Evolutionary conservation across 148 eudicot genomes (phyloP).

Genomic region (Cornus florida): DNA sequence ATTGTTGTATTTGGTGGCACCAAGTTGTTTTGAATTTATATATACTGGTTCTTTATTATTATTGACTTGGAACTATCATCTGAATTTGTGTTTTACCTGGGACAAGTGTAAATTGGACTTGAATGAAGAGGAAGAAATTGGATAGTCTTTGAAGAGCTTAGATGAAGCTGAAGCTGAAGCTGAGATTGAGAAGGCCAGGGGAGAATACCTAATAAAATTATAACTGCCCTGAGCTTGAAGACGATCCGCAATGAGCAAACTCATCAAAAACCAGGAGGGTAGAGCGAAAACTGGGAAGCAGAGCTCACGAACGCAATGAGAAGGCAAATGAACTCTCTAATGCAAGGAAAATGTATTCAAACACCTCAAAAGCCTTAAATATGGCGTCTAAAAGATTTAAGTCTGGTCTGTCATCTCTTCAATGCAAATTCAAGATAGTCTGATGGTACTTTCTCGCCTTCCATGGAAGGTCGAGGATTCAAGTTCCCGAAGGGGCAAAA

Average conservation of each 20-base stretch:
- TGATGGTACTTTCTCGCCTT: too few species aligned
- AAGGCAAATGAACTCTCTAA: slow-evolving; percentile 30
- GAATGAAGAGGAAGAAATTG: slow-evolving; percentile 29
- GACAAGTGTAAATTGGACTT: too few species aligned
- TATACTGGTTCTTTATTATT: background rate
- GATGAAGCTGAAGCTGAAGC: slow-evolving; percentile 55
- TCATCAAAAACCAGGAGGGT: slow-evolving; percentile 38
- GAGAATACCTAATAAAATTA: too few species aligned
- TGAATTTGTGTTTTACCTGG: too few species aligned
- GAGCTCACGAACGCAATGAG: slow-evolving; percentile 28
- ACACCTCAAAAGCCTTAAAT: background rate
- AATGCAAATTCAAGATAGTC: background rate
- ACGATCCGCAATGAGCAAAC: slow-evolving; percentile 33
- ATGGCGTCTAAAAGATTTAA: background rate
- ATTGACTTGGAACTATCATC: background rate
- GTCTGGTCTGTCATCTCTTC: background rate
- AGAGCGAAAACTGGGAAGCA: slow-evolving; percentile 36
- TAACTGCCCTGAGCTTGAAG: too few species aligned
- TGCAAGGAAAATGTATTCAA: slow-evolving; percentile 19
- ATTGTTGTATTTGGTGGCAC: background rate
- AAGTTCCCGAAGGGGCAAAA: too few species aligned
- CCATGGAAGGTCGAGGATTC: background rate
- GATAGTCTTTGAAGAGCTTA: slow-evolving; percentile 55
- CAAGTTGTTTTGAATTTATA: background rate
- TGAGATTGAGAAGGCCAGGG: too few species aligned